Conservation (phyloP, 192 early-diverging fungal genomes). For the Nowakowskiella sp. region DNA sequence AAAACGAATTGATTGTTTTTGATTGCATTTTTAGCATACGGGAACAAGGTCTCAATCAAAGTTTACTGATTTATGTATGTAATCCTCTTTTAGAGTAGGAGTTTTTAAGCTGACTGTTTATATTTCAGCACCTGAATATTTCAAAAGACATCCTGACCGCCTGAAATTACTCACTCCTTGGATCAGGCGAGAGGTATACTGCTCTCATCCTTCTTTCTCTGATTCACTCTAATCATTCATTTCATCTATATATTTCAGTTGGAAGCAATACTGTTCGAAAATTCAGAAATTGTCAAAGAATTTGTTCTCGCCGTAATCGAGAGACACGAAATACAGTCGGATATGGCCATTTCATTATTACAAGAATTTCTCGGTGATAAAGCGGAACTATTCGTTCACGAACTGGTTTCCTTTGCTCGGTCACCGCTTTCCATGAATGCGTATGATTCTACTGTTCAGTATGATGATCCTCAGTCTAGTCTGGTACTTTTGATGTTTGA, state of each 20-base stretch:
- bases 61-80: slow-evolving; percentile 4
- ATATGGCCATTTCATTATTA: slow-evolving; percentile 21
- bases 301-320: slow-evolving; percentile 20
- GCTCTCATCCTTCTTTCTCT: no score
- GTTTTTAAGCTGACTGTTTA: neutral
- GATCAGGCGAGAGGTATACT: slow-evolving; percentile 29
- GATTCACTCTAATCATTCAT: neutral
- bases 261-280: slow-evolving; percentile 14
- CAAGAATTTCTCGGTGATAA: slow-evolving; percentile 18
- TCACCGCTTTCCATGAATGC: slow-evolving; percentile 22
- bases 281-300: slow-evolving; percentile 24
- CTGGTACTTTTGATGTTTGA: no score
- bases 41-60: slow-evolving; percentile 11
- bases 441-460: slow-evolving; percentile 25
- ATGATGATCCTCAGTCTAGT: no score
- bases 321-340: slow-evolving; percentile 21
- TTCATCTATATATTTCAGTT: no score
- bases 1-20: no score
- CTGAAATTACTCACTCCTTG: slow-evolving; percentile 16
- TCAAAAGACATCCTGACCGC: slow-evolving; percentile 2
- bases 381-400: slow-evolving; percentile 38
- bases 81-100: neutral
- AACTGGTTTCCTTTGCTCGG: slow-evolving; percentile 28
- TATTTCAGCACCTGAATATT: slow-evolving; percentile 1
- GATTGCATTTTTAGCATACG: no score